Evolutionary conservation across 192 early-diverging fungal species (phyloP), one percentile per base, ranked within the genome.

Genomic region (Obelidium mucronatum): DNA sequence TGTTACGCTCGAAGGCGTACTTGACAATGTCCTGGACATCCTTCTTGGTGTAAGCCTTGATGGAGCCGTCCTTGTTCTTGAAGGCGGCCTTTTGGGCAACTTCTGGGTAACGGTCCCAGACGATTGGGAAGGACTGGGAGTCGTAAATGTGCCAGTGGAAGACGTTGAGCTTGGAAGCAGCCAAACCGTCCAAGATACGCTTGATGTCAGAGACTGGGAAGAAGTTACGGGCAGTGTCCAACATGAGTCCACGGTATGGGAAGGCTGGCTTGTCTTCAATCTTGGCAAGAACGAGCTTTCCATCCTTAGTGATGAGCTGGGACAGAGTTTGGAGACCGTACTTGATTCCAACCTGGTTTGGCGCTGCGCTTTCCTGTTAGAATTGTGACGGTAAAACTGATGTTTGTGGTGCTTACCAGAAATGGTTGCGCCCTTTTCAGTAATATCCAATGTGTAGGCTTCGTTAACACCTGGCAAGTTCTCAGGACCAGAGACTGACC

Each of bases 311-410:
- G 58, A 93, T 60, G 35, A 95, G 67, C 74, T 95, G 94, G 36
- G 89, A 87, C 61, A 91, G 87, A 6, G 92, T 93, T 76, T 91
- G 90, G 4, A 94, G 80, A 11, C 83, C 92, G 54, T 91, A 90
- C 42, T 92, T 69, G 15, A 92, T 92, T 24, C 93, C 93, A 36
- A 85, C 89, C 51, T 87, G 89, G 89, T 31, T 80, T 77, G 44
- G 44, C 44, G 8, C 8, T 15, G 8, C 19, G 44, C n/a, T n/a
- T n/a, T n/a, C 11, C 19, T 19, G 19, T 6, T 15, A 15, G 8
- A 48, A 48, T 15, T 48, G 11, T 6, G 19, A 19, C 11, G 19
- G 19, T 6, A 48, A 6, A 48, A 48, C 44, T 15, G 8, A 48
- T 15, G 19, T 0, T 48, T 15, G 8, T 15, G 19, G 19, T 48